phyloP scores from a whole-genome alignment of 345 rosid genomes.

The Eucalyptus sp. region DNA sequence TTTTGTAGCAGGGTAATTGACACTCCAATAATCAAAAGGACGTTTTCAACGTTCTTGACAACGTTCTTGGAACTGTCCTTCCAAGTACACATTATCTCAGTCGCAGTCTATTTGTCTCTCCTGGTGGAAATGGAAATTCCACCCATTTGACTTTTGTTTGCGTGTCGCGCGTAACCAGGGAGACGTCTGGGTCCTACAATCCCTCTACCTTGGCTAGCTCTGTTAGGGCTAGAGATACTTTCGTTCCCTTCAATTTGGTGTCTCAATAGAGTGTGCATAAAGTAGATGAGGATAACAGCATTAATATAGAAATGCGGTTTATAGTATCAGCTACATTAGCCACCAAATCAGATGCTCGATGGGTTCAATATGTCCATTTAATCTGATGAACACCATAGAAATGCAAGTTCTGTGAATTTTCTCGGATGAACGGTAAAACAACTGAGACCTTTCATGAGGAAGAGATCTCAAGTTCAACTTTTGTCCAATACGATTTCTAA shows the following conservation, averaged over 20 bases:
- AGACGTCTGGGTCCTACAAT: fast-evolving
- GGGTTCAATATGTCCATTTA: not conserved
- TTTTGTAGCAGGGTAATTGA: not conserved
- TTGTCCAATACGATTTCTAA: fast-evolving
- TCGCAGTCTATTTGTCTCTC: not conserved
- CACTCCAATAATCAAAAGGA: not conserved
- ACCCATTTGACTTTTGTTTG: not conserved
- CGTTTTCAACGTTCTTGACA: not conserved
- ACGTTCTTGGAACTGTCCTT: not conserved
- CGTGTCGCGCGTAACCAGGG: not conserved
- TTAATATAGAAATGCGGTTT: no score
- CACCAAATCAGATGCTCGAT: not conserved
- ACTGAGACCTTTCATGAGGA: not conserved
- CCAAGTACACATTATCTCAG: not conserved
- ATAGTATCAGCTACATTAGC: not conserved
- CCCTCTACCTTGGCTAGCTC: not conserved
- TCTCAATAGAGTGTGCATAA: not conserved
- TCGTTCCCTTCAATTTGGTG: not conserved
- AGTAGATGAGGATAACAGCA: fast-evolving
- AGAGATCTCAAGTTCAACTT: not conserved
- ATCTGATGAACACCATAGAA: not conserved
- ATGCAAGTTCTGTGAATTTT: not conserved
- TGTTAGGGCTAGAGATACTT: not conserved
- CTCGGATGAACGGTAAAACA: fast-evolving
- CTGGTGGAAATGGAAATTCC: not conserved